Evolutionary conservation across 108 stramenopile genomes (phyloP).

Genomic region (Parmales sp.): DNA sequence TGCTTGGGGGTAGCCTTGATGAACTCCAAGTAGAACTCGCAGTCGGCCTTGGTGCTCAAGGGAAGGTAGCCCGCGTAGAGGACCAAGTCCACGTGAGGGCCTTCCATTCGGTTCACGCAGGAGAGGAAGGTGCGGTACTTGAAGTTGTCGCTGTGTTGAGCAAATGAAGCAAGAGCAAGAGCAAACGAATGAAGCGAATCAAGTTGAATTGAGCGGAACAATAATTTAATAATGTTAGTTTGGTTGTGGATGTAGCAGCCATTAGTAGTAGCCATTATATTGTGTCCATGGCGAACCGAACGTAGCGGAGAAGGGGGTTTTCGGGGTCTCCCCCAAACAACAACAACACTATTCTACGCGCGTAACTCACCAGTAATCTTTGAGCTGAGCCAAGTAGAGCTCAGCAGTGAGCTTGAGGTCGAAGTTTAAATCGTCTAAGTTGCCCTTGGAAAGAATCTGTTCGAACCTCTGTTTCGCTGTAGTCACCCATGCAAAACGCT

Average conservation of each 20-base stretch:
- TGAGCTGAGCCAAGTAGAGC: conserved; percentile 36
- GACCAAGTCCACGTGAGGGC: conserved; percentile 43
- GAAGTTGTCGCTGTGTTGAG: conserved; percentile 10
- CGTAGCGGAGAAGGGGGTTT: too few species aligned
- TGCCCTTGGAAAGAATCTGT: conserved; percentile 13
- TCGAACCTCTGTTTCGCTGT: conserved; percentile 20
- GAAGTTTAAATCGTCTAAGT: conserved; percentile 8
- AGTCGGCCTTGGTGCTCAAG: conserved; percentile 21
- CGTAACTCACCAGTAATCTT: too few species aligned
- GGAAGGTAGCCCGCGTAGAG: conserved; percentile 41
- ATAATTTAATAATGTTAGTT: too few species aligned
- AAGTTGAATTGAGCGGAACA: too few species aligned
- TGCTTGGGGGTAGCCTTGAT: conserved; percentile 27
- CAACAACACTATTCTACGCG: too few species aligned
- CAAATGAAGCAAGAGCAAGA: too few species aligned
- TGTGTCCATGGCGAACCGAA: too few species aligned
- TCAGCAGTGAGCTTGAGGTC: conserved; percentile 24
- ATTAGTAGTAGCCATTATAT: too few species aligned
- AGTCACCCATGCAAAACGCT: conserved; percentile 33
- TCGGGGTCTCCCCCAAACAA: too few species aligned
- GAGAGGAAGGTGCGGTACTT: conserved; percentile 33
- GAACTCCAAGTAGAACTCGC: conserved; percentile 33
- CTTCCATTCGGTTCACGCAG: conserved; percentile 45
- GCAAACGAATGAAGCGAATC: too few species aligned
- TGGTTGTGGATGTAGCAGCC: too few species aligned